These are phyloP conservation scores for Perilla frutescens DNA, from an alignment of 257 asterid species.

Conservation along the genomic window DNA sequence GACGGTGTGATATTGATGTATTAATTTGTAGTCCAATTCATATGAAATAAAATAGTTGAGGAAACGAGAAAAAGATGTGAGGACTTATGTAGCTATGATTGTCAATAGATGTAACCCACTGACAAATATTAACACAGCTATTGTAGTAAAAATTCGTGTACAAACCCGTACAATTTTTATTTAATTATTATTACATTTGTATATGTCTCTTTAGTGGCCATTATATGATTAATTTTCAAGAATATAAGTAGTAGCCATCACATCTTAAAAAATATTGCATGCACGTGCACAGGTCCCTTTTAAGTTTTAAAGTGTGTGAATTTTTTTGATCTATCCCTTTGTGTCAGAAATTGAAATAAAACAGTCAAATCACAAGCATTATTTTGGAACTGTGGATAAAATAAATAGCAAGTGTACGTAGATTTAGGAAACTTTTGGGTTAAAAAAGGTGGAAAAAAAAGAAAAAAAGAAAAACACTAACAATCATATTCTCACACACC, in stretches of 20 bases:
- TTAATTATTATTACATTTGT: slow-evolving; percentile 17
- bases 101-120: slow-evolving; percentile 47
- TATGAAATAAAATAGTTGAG: slow-evolving; percentile 30
- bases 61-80: slow-evolving; percentile 37
- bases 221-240: slow-evolving; percentile 41
- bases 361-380: slow-evolving; percentile 31
- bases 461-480: background rate
- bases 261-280: slow-evolving; percentile 33
- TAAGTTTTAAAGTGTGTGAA: slow-evolving; percentile 21
- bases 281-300: slow-evolving; percentile 39
- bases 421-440: background rate
- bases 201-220: slow-evolving; percentile 47
- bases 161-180: slow-evolving; percentile 39
- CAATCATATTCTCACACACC: background rate
- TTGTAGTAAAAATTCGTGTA: slow-evolving; percentile 38
- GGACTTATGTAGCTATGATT: slow-evolving; percentile 34
- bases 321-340: slow-evolving; percentile 14
- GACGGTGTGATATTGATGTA: slow-evolving; percentile 33
- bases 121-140: slow-evolving; percentile 33
- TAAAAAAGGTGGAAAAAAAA: background rate
- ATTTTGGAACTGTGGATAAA: background rate
- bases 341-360: slow-evolving; percentile 38
- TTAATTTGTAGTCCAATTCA: background rate
- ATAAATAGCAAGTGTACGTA: background rate
- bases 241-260: slow-evolving; percentile 42